Evolutionary conservation across 2,329 filamentous ascomycete genomes (phyloP), one percentile per base, ranked within the genome.

Genomic region (Cladosporium sp.): DNA sequence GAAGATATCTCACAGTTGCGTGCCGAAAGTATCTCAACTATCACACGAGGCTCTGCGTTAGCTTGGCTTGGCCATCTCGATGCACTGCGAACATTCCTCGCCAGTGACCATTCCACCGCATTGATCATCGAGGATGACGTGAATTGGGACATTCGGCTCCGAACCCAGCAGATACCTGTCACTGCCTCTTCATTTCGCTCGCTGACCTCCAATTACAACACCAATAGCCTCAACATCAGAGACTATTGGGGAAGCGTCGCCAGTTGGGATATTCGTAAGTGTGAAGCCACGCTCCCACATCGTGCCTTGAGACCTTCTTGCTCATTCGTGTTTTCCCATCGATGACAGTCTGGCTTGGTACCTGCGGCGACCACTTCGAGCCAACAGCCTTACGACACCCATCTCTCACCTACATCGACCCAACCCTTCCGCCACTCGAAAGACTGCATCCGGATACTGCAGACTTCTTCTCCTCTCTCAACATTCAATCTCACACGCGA

Each of bases 71-170:
- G 78, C 26, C 79, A 81, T 68, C 69, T 79, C 49, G 74, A 77
- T 64, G 76, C 75, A 3, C 66, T 81, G 55, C 72, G 67, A 65
- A 76, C 73, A 75, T 81, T 81, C 69, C 72, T 81, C n/a, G 72
- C 76, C 18, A 80, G 78, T 53, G 76, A 74, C 49, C 73, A 77
- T 10, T 78, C 80, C 65, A 80, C 79, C 1, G 78, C 77, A 2
- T 73, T 81, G 33, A 78, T 81, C 28, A 73, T 81, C 50, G 80
- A 81, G 73, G 80, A 81, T 70, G 80, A 81, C 65, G 79, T 81
- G 33, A 79, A 81, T 67, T 81, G 78, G 77, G 79, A 81, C 67
- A 78, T 81, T 46, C 79, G 77, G 59, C 74, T 81, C 16, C 78
- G 79, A 63, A 80, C 76, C 65, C 65, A 73, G n/a, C 79, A 81